A percentile compares a stretch with the other conserved stretches of the same genome.
Conservation (phyloP, 2,329 filamentous ascomycete genomes). For the Fusarium graminum region DNA sequence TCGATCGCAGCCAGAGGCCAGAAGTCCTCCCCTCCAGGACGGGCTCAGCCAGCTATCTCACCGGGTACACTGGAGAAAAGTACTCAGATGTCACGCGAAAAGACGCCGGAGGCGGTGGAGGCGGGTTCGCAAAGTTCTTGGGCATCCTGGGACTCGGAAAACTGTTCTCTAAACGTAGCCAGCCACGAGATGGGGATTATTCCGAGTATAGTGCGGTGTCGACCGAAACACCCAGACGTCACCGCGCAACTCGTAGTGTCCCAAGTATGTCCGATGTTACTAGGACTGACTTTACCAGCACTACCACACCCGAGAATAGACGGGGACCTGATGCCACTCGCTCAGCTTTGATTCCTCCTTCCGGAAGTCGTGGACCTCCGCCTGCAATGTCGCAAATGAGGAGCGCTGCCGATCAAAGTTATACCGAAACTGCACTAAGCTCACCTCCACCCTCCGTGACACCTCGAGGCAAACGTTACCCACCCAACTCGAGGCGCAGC, state of each 20-base stretch:
- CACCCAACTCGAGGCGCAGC: constrained; percentile 59
- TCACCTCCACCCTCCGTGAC: constrained; percentile 59
- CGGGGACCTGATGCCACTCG: constrained; percentile 48
- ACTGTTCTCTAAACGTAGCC: constrained; percentile 66
- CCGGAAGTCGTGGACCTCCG: constrained; percentile 56
- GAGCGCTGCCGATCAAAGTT: constrained; percentile 63
- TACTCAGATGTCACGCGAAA: constrained; percentile 63
- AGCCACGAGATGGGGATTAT: constrained; percentile 69
- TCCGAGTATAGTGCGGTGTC: constrained; percentile 74
- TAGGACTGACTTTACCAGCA: constrained; percentile 52
- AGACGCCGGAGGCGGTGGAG: constrained; percentile 50
- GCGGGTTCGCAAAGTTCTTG: constrained; percentile 72
- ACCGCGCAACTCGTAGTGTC: constrained; percentile 55
- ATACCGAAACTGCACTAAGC: constrained; percentile 55
- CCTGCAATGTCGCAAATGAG: constrained; percentile 60
- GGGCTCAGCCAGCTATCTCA: constrained; percentile 69
- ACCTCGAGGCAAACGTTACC: constrained; percentile 62
- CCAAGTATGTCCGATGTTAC: constrained; percentile 58
- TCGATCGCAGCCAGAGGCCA: constrained; percentile 56
- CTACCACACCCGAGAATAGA: constrained; percentile 51
- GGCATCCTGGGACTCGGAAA: constrained; percentile 70
- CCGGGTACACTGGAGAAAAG: constrained; percentile 67
- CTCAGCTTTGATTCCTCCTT: constrained; percentile 62
- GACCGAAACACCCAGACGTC: constrained; percentile 69
- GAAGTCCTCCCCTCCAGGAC: constrained; percentile 67